phyloP scores from a whole-genome alignment of 2,329 filamentous ascomycete genomes.

The Cucurbitaria berberidis region DNA sequence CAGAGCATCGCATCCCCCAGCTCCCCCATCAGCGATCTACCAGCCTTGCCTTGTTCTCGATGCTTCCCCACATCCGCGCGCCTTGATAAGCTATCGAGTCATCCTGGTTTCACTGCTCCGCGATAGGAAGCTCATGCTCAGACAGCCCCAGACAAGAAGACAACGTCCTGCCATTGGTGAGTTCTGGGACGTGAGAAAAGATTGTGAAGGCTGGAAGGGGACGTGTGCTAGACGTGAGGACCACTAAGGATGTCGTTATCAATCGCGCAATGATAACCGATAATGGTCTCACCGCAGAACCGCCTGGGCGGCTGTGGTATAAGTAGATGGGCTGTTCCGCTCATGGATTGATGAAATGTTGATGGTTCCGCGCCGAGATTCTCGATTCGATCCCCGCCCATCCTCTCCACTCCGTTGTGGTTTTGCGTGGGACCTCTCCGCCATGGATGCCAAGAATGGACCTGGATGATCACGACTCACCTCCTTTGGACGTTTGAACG shows the following conservation, averaged over 20 bases:
- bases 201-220: slow-evolving; percentile 12
- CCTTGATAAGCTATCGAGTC: slow-evolving; percentile 35
- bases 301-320: slow-evolving; percentile 7
- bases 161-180: slow-evolving; percentile 29
- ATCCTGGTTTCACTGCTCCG: slow-evolving; percentile 32
- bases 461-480: slow-evolving; percentile 1
- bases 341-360: not conserved
- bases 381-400: not conserved
- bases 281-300: slow-evolving; percentile 31
- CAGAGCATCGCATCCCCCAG: not conserved
- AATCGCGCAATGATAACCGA: slow-evolving; percentile 47
- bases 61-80: slow-evolving; percentile 21
- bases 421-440: slow-evolving; percentile 4
- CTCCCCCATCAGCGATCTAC: slow-evolving; percentile 29
- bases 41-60: slow-evolving; percentile 24
- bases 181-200: slow-evolving; percentile 16
- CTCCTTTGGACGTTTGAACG: slow-evolving; percentile 2
- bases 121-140: slow-evolving; percentile 44
- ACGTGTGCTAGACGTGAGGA: slow-evolving; percentile 19
- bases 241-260: slow-evolving; percentile 45
- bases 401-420: slow-evolving; percentile 12
- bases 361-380: not conserved
- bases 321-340: slow-evolving; percentile 4
- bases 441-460: slow-evolving; percentile 15
- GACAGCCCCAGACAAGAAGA: not conserved